phyloP scores from a whole-genome alignment of 495 filamentous ascomycete species.

The Penicillium cosmopolitanum region DNA sequence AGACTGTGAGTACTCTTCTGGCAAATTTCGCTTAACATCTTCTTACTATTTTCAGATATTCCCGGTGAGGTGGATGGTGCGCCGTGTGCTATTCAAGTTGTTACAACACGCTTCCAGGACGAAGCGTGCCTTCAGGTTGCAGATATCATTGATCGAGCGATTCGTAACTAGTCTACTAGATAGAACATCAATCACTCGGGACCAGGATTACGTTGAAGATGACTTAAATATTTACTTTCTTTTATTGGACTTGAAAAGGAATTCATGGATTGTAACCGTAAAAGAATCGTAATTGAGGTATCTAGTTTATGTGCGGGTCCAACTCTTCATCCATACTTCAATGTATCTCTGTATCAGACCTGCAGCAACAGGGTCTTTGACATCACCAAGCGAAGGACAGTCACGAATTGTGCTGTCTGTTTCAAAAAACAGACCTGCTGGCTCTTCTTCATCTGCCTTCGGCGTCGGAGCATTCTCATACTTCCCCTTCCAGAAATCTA shows the following conservation, averaged over 20 bases:
- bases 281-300: not conserved
- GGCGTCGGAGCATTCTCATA: conserved; percentile 16
- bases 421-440: conserved; percentile 23
- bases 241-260: no score
- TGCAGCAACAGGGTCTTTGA: conserved; percentile 24
- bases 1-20: conserved; percentile 32
- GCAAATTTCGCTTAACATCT: not conserved
- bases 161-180: conserved; percentile 8
- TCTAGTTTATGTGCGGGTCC: conserved; percentile 9
- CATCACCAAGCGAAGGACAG: conserved; percentile 20
- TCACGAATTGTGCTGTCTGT: conserved; percentile 25
- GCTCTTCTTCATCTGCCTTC: not conserved
- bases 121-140: conserved; percentile 45
- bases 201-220: no score
- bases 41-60: conserved; percentile 29
- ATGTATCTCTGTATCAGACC: conserved; percentile 31
- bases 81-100: conserved; percentile 44
- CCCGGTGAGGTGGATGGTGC: conserved; percentile 39
- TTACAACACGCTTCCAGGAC: conserved; percentile 46
- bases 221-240: no score
- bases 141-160: conserved; percentile 36
- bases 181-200: no score
- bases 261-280: no score
- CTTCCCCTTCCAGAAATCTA: conserved; percentile 54
- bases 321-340: conserved; percentile 27